Evolutionary conservation across 176 grass and related monocot species (phyloP).

Genomic region (Paspalum vaginatum): DNA sequence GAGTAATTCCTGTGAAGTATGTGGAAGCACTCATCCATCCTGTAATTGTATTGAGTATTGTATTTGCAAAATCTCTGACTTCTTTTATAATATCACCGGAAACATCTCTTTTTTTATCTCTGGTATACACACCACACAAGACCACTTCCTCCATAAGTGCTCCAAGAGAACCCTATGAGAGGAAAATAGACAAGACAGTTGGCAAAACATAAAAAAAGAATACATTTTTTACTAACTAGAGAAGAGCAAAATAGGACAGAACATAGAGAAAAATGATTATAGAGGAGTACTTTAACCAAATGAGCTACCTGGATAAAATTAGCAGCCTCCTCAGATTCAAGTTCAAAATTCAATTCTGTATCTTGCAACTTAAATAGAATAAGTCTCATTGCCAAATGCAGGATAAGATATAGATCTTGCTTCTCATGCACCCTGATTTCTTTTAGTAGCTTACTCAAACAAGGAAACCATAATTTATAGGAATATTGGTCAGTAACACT

Average conservation of each 20-base stretch:
- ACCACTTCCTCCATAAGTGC: slow-evolving; percentile 84
- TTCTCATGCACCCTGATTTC: slow-evolving; percentile 56
- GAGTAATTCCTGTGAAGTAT: slow-evolving; percentile 75
- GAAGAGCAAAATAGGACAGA: slow-evolving; percentile 11
- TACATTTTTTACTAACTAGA: slow-evolving; percentile 15
- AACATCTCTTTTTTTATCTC: slow-evolving; percentile 52
- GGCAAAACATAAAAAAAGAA: neutral
- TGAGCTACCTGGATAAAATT: slow-evolving; percentile 74
- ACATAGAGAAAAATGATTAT: slow-evolving; percentile 21
- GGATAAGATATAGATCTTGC: slow-evolving; percentile 45
- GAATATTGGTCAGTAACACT: slow-evolving; percentile 68
- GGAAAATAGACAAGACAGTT: slow-evolving; percentile 16
- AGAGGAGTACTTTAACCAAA: neutral
- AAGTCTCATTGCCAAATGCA: slow-evolving; percentile 68
- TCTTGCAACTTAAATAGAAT: slow-evolving; percentile 76
- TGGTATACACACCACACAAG: slow-evolving; percentile 52
- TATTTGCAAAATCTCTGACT: slow-evolving; percentile 56
- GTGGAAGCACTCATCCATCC: slow-evolving; percentile 80
- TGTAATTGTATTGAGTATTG: slow-evolving; percentile 59
- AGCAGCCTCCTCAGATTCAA: slow-evolving; percentile 59
- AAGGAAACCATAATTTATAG: slow-evolving; percentile 91
- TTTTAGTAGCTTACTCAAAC: slow-evolving; percentile 75
- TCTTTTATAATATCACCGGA: slow-evolving; percentile 54
- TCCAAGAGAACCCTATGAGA: slow-evolving; percentile 70
- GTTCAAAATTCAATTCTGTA: slow-evolving; percentile 78